Conservation (phyloP, 768 basidiomycete genomes). For the Antrodiella citrinella region DNA sequence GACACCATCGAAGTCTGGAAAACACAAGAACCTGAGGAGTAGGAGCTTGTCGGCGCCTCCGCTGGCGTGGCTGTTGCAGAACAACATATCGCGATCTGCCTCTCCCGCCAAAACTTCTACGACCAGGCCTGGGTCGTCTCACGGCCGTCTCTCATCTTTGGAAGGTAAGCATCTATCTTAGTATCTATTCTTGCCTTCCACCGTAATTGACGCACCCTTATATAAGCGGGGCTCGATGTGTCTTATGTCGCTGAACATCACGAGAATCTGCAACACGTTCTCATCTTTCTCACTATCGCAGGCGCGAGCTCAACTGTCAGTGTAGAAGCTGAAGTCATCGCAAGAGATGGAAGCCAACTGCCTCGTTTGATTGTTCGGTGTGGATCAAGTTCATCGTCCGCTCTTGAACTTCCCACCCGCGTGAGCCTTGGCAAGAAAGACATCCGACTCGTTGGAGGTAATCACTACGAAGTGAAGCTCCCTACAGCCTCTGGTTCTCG, state of each 20-base stretch:
- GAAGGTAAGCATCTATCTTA: conserved; percentile 16
- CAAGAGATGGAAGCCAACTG: conserved; percentile 32
- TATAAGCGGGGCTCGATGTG: conserved; percentile 27
- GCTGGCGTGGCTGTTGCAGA: conserved; percentile 23
- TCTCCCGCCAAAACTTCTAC: conserved; percentile 9
- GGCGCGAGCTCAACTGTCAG: conserved; percentile 41
- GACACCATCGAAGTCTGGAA: background rate
- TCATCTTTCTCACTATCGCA: conserved; percentile 61
- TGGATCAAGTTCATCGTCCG: conserved; percentile 45
- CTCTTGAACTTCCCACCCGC: conserved; percentile 31
- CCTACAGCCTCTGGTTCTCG: conserved; percentile 19
- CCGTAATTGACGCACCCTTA: too few species aligned
- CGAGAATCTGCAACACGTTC: conserved; percentile 73
- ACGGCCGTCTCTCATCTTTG: conserved; percentile 16
- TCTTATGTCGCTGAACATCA: conserved; percentile 71
- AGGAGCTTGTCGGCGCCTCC: conserved; percentile 30
- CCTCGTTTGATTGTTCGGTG: conserved; percentile 58
- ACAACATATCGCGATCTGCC: conserved; percentile 11
- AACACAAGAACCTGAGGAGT: conserved; percentile 17
- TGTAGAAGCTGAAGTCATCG: conserved; percentile 60
- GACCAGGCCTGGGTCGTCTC: conserved; percentile 21
- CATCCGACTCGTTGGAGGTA: conserved; percentile 41
- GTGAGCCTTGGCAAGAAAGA: conserved; percentile 61
- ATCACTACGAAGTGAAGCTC: conserved; percentile 70
- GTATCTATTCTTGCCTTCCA: background rate